Evolutionary conservation across 129 eudicot species (phyloP), one percentile per base, ranked within the genome.

Genomic region (Flaveria brownii): DNA sequence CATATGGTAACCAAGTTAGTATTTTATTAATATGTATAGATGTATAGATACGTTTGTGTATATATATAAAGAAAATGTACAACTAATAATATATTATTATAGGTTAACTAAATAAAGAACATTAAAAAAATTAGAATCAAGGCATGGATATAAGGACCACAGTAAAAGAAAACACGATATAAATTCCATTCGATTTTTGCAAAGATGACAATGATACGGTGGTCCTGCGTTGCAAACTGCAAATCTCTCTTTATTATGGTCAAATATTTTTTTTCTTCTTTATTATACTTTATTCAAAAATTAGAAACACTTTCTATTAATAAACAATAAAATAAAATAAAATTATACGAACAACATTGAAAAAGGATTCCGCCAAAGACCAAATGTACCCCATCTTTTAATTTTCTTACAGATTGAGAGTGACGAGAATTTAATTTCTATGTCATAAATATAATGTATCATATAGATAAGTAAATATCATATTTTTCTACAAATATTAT

Each of bases 351-450:
- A 36, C 39, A 33, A 6, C 41, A 36, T 36, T 36, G 41, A 5
- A 45, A 45, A 45, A 45, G 11, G 13, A 45, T 10, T 45, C 49
- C 13, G 14, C 49, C 49, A 45, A 45, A 9, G 49, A 45, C 72
- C 78, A 79, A 66, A 79, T 51, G 72, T 79, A 79, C 83, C 83
- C 83, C 83, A 79, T 79, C 83, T 79, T 77, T 79, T 79, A 79
- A 72, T 72, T 62, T 72, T 62, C 73, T 50, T 79, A 63, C 83
- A 79, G 83, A 26, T 15, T 72, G 83, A 79, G 68, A 72, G 78
- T 79, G 83, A 79, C 78, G 1, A 51, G 73, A 79, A 72, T 72
- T 51, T 72, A 23, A 62, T 23, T 51, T 76, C 22, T 52, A n/a
- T 46, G 28, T 41, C 39, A 43, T 7, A 9, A 43, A 43, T 9